Evolutionary conservation across 805 yeast genomes (phyloP).

Genomic region (Teunomyces gatunensis): DNA sequence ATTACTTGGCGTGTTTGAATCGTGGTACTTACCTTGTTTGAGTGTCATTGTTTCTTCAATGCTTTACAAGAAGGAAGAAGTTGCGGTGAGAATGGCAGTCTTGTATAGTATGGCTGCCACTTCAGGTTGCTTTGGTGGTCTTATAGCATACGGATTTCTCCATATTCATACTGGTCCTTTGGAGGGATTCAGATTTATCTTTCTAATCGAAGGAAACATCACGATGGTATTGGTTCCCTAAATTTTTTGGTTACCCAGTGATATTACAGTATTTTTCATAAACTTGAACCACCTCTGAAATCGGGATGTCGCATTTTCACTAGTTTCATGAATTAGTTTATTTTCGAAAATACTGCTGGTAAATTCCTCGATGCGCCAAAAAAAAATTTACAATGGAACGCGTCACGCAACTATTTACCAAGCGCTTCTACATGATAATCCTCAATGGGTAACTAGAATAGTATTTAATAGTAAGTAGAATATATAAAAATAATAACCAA

Average conservation of each 20-base stretch:
- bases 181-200: constrained; percentile 52
- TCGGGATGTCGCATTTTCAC: too few relatives aligned
- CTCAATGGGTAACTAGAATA: too few relatives aligned
- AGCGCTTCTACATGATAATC: too few relatives aligned
- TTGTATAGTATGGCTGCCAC: constrained; percentile 53
- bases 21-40: constrained; percentile 50
- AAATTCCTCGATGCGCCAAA: too few relatives aligned
- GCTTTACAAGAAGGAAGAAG: constrained; percentile 15
- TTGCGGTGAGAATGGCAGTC: constrained; percentile 19
- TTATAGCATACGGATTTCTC: constrained; percentile 45
- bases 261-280: constrained; percentile 14
- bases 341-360: too few relatives aligned
- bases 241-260: constrained; percentile 41
- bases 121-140: constrained; percentile 57
- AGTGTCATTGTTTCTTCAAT: constrained; percentile 42
- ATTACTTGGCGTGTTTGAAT: constrained; percentile 53
- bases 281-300: too few relatives aligned
- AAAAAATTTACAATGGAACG: too few relatives aligned
- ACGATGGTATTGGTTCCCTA: constrained; percentile 37
- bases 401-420: too few relatives aligned
- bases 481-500: too few relatives aligned
- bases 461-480: too few relatives aligned
- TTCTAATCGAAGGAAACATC: constrained; percentile 47
- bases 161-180: constrained; percentile 24
- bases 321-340: too few relatives aligned